phyloP scores from a whole-genome alignment of 345 rosid genomes.

The Sapria himalayana region DNA sequence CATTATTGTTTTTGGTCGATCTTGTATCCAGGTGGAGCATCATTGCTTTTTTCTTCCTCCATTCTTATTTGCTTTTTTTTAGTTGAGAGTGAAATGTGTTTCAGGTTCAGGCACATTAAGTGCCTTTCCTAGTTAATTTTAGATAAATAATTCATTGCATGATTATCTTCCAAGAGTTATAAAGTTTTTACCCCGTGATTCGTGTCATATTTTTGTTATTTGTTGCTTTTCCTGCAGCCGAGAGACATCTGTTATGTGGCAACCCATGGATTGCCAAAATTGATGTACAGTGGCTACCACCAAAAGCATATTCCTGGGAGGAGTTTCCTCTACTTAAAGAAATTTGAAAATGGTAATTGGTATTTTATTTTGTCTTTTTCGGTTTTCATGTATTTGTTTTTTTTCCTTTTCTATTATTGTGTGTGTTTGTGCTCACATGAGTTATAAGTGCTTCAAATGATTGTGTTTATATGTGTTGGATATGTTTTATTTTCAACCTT shows the following conservation, averaged over 20 bases:
- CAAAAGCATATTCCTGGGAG: conserved; percentile 56
- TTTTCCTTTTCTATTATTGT: too few relatives aligned
- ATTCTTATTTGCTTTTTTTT: background rate
- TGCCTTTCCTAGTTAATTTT: too few relatives aligned
- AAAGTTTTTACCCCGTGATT: background rate
- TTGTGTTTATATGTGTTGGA: too few relatives aligned
- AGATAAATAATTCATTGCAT: too few relatives aligned
- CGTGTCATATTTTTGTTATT: background rate
- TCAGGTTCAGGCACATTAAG: too few relatives aligned
- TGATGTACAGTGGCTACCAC: conserved; percentile 55
- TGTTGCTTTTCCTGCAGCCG: conserved; percentile 22
- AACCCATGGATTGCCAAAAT: conserved; percentile 32
- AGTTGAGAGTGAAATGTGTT: too few relatives aligned
- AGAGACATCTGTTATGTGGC: conserved; percentile 75
- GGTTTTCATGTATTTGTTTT: too few relatives aligned
- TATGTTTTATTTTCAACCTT: too few relatives aligned
- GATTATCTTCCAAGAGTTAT: too few relatives aligned
- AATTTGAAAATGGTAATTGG: conserved; percentile 50
- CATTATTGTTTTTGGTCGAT: conserved; percentile 22
- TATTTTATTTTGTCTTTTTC: too few relatives aligned
- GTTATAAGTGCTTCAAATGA: too few relatives aligned
- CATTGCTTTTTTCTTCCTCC: background rate
- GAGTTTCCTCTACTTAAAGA: conserved; percentile 68
- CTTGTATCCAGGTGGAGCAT: conserved; percentile 17
- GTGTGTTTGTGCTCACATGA: too few relatives aligned